Percentiles rank a stretch among this genome's conserved stretches.
phyloP scores from a whole-genome alignment of 768 basidiomycete species.

The Termitomyces sp. region DNA sequence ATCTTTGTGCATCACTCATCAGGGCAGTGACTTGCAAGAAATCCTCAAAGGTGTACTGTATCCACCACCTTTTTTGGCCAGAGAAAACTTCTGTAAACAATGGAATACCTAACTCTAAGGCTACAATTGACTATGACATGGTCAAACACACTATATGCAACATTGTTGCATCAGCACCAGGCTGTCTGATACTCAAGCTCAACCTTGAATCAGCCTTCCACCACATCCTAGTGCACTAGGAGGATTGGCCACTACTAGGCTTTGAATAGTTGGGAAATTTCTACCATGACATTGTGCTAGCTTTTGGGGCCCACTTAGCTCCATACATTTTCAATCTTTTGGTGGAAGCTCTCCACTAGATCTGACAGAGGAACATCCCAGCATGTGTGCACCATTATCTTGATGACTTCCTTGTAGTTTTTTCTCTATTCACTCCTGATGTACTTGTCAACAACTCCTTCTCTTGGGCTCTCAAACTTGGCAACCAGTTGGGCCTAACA shows the following conservation, averaged over 20 bases:
- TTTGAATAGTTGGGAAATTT: slow-evolving; percentile 22
- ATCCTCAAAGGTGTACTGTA: slow-evolving; percentile 17
- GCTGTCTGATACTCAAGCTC: slow-evolving; percentile 26
- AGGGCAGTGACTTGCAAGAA: slow-evolving; percentile 19
- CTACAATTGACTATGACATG: slow-evolving; percentile 23
- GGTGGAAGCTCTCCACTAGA: background rate
- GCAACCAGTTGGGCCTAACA: too few relatives aligned
- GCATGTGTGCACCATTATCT: slow-evolving; percentile 25
- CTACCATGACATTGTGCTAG: slow-evolving; percentile 25
- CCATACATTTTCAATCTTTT: slow-evolving; percentile 1
- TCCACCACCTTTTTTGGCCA: slow-evolving; percentile 21
- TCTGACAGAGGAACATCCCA: slow-evolving; percentile 18
- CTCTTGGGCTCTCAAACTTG: too few relatives aligned
- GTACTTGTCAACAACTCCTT: background rate
- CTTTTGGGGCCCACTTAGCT: slow-evolving; percentile 25
- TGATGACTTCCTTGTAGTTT: slow-evolving; percentile 24
- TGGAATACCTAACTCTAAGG: slow-evolving; percentile 7
- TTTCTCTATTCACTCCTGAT: background rate
- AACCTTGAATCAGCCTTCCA: slow-evolving; percentile 31
- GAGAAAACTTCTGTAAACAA: background rate
- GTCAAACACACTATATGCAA: slow-evolving; percentile 18
- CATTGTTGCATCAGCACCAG: slow-evolving; percentile 16
- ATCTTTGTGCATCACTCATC: slow-evolving; percentile 19
- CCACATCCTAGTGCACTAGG: slow-evolving; percentile 24
- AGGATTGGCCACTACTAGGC: slow-evolving; percentile 27